Conservation (phyloP, 257 asterid genomes). For the Anisodus tanguticus region DNA sequence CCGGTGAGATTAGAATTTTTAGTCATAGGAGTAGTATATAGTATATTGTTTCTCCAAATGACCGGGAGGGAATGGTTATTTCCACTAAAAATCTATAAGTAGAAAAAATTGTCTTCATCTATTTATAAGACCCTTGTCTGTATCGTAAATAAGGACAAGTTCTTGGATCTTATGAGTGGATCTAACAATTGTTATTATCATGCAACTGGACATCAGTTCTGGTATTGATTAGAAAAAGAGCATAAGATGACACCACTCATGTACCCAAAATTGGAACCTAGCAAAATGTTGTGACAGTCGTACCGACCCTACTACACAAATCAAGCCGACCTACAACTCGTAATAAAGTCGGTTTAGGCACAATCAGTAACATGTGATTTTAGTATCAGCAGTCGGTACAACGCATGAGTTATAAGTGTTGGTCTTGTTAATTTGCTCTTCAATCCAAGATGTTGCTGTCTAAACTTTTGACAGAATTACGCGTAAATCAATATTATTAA, state of each 20-base stretch:
- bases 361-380: not conserved
- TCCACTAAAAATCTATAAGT: not conserved
- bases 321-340: not conserved
- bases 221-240: not conserved
- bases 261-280: not conserved
- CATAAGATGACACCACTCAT: not conserved
- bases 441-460: not conserved
- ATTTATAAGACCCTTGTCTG: not conserved
- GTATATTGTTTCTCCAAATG: too few relatives aligned
- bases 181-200: not conserved
- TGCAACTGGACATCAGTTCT: not conserved
- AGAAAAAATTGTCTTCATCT: not conserved
- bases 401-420: not conserved
- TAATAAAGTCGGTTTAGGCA: not conserved
- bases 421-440: not conserved
- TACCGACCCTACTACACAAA: not conserved
- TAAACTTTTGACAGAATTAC: not conserved
- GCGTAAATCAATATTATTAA: not conserved
- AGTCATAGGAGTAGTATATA: too few relatives aligned
- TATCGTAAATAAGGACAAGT: not conserved
- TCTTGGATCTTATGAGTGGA: not conserved
- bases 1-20: too few relatives aligned
- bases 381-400: not conserved
- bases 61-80: not conserved
- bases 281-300: not conserved